These are phyloP conservation scores for Claviceps spartinae DNA, from an alignment of 2,329 filamentous ascomycete genomes.

Conservation along the genomic window DNA sequence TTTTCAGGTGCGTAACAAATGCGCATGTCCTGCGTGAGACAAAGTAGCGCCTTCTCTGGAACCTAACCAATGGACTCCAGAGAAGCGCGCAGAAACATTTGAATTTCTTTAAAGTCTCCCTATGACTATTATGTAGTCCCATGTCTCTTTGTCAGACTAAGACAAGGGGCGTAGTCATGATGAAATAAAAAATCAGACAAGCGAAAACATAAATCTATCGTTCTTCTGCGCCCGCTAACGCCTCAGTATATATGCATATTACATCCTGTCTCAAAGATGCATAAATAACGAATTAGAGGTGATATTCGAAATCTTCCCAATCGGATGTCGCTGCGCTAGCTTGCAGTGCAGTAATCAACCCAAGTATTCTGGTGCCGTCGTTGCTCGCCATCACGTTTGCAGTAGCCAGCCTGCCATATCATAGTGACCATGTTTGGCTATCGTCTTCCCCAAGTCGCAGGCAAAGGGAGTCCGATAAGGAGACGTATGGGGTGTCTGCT, in stretches of 20 bases:
- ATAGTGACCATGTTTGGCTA: not conserved
- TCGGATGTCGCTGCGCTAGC: not conserved
- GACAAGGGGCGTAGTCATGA: not conserved
- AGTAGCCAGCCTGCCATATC: not conserved
- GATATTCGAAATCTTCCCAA: not conserved
- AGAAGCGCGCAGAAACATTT: not conserved
- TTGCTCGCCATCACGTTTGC: not conserved
- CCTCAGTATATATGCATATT: slow-evolving; percentile 6
- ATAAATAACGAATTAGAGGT: not conserved
- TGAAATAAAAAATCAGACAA: slow-evolving; percentile 1
- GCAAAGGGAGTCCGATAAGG: not conserved
- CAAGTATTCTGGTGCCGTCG: not conserved
- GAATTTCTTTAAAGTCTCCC: not conserved
- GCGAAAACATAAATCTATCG: slow-evolving; percentile 5
- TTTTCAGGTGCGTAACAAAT: not conserved
- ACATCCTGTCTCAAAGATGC: slow-evolving; percentile 2
- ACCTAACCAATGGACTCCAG: not conserved
- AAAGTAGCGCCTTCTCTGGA: not conserved
- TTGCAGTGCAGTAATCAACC: not conserved
- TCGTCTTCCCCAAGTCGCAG: not conserved
- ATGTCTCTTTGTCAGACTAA: not conserved
- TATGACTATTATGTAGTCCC: not conserved
- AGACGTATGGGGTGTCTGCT: slow-evolving; percentile 2
- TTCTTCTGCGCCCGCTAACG: slow-evolving; percentile 5
- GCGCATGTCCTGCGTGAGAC: not conserved